Percentiles rank a stretch among this genome's conserved stretches.
Conservation (phyloP, 2,329 filamentous ascomycete species). For the Trichoderma lentiforme region DNA sequence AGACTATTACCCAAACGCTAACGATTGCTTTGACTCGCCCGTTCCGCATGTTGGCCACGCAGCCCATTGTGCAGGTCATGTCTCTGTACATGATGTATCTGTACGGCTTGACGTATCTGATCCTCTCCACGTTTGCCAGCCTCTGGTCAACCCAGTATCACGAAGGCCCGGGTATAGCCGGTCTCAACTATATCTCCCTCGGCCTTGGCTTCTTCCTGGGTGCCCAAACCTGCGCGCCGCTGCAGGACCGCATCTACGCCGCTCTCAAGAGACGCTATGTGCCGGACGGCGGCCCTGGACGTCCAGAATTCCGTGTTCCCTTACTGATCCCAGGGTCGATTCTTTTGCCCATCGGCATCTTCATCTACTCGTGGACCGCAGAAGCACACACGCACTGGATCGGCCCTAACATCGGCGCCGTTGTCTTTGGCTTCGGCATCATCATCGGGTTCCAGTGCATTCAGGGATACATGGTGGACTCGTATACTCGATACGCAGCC, state of each 20-base stretch:
- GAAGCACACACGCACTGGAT: constrained; percentile 44
- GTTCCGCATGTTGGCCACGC: constrained; percentile 56
- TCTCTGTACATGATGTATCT: constrained; percentile 64
- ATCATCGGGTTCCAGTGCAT: constrained; percentile 45
- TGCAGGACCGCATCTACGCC: constrained; percentile 46
- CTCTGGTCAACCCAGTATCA: constrained; percentile 57
- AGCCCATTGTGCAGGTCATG: constrained; percentile 65
- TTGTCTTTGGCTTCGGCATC: constrained; percentile 36
- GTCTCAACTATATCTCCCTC: constrained; percentile 32
- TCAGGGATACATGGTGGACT: constrained; percentile 46
- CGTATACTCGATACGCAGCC: constrained; percentile 45
- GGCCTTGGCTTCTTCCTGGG: constrained; percentile 30
- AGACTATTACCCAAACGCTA: constrained; percentile 37
- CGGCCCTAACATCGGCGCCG: constrained; percentile 42
- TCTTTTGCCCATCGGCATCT: constrained; percentile 41
- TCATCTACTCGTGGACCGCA: constrained; percentile 47
- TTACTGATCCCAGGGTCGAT: constrained; percentile 41
- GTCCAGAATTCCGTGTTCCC: constrained; percentile 43
- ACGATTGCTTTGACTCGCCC: constrained; percentile 62
- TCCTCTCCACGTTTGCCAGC: constrained; percentile 46
- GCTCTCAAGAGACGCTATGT: constrained; percentile 40
- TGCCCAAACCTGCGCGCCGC: constrained; percentile 38
- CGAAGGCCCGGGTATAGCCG: constrained; percentile 52
- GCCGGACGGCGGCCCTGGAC: constrained; percentile 32
- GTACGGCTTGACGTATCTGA: constrained; percentile 59